Percentiles rank a stretch among this genome's conserved stretches.
These are phyloP conservation scores for Mallotus nudiflorus DNA, from an alignment of 345 rosid genomes.

Conservation along the genomic window DNA sequence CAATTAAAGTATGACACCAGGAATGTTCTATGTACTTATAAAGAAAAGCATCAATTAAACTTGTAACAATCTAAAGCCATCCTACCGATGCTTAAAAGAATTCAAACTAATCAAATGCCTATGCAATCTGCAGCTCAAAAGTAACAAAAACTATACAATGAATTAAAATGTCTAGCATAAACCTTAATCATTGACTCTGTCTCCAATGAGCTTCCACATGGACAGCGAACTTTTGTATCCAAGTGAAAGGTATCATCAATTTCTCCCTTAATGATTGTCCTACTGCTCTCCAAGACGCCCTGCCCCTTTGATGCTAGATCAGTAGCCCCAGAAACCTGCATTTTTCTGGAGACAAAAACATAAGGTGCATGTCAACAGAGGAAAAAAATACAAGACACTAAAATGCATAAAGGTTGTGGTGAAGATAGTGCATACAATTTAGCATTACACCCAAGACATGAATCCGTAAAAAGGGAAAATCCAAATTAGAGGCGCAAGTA, in stretches of 20 bases:
- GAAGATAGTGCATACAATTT: not conserved
- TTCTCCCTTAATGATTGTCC: constrained; percentile 63
- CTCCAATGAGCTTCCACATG: constrained; percentile 79
- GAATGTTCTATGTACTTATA: no score
- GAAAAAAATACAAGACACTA: constrained; percentile 6
- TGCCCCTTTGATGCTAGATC: constrained; percentile 86
- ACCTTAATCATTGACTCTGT: constrained; percentile 82
- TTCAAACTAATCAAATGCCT: not conserved
- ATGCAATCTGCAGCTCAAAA: not conserved
- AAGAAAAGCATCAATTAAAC: no score
- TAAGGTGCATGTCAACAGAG: constrained; percentile 19
- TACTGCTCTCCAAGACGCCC: constrained; percentile 64
- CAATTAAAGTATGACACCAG: no score
- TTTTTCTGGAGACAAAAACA: constrained; percentile 56
- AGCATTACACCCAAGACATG: not conserved
- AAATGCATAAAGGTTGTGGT: not conserved
- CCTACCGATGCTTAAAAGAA: not conserved
- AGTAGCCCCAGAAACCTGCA: constrained; percentile 86
- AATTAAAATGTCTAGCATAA: not conserved
- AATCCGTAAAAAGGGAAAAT: no score
- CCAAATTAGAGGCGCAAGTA: not conserved
- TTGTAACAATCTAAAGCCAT: not conserved
- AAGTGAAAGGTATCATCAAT: constrained; percentile 47
- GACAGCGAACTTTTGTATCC: constrained; percentile 80
- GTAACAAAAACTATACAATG: not conserved